Conservation (phyloP, 73 alveolate genomes). For the Tetrahymena elliotti region DNA sequence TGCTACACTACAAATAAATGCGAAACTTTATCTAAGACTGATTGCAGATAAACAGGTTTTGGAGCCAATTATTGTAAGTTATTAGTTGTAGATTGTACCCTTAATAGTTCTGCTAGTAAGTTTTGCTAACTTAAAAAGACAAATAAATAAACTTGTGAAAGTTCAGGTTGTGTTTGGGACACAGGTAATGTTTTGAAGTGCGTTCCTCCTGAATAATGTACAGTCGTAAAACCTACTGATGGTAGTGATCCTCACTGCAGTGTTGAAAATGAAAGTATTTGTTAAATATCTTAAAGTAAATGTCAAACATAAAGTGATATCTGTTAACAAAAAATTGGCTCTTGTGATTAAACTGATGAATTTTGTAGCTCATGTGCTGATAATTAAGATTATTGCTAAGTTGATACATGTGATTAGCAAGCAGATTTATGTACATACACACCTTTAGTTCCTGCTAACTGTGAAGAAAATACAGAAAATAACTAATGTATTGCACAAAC, state of each 20-base stretch:
- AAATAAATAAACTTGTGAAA: background rate
- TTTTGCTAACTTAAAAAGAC: background rate
- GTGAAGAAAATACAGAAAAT: background rate
- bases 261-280: background rate
- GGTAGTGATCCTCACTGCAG: background rate
- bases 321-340: background rate
- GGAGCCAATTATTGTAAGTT: background rate
- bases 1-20: background rate
- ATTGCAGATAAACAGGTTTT: background rate
- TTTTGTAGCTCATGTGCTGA: background rate
- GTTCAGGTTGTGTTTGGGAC: background rate
- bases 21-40: background rate
- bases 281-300: background rate
- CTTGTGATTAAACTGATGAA: background rate
- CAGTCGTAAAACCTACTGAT: background rate
- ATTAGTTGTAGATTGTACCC: background rate
- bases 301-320: background rate
- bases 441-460: background rate
- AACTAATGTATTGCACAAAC: background rate
- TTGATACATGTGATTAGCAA: background rate
- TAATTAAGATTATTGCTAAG: background rate
- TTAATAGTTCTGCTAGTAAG: background rate
- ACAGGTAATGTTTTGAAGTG: background rate
- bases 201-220: background rate
- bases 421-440: background rate